Evolutionary conservation across 352 stramenopile genomes (phyloP).

Genomic region (Aphanomyces astaci): DNA sequence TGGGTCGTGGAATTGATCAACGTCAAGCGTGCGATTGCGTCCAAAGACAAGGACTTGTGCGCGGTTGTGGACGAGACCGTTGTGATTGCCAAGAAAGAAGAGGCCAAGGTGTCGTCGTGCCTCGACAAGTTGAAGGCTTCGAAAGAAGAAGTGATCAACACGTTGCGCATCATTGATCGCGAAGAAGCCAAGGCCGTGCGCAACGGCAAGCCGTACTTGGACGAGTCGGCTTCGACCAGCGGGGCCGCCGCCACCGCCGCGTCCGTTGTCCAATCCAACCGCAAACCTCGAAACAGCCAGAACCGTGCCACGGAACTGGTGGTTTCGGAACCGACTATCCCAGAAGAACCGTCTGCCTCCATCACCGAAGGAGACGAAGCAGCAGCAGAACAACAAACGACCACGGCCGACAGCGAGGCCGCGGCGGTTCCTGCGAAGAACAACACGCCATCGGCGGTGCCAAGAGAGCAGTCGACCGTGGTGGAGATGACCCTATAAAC

Average conservation of each 20-base stretch:
- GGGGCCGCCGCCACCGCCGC: constrained; percentile 30
- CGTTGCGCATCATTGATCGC: constrained; percentile 83
- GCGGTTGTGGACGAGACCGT: constrained; percentile 52
- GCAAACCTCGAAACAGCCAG: constrained; percentile 13
- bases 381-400: too few relatives aligned
- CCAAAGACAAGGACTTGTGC: constrained; percentile 63
- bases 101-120: constrained; percentile 51
- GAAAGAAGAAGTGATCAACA: constrained; percentile 86
- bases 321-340: not conserved
- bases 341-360: not conserved
- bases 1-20: constrained; percentile 83
- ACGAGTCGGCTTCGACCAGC: constrained; percentile 31
- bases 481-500: constrained; percentile 16
- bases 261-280: constrained; percentile 22
- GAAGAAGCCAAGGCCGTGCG: constrained; percentile 84
- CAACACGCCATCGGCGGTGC: not conserved
- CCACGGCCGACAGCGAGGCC: not conserved
- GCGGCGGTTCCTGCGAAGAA: not conserved
- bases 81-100: constrained; percentile 46
- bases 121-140: constrained; percentile 82
- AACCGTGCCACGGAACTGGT: constrained; percentile 1
- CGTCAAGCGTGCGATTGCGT: constrained; percentile 78
- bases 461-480: not conserved
- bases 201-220: constrained; percentile 58
- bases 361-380: constrained; percentile 7